Conservation (phyloP, 805 yeast species). For the Cyberlindnera suaveolens region DNA sequence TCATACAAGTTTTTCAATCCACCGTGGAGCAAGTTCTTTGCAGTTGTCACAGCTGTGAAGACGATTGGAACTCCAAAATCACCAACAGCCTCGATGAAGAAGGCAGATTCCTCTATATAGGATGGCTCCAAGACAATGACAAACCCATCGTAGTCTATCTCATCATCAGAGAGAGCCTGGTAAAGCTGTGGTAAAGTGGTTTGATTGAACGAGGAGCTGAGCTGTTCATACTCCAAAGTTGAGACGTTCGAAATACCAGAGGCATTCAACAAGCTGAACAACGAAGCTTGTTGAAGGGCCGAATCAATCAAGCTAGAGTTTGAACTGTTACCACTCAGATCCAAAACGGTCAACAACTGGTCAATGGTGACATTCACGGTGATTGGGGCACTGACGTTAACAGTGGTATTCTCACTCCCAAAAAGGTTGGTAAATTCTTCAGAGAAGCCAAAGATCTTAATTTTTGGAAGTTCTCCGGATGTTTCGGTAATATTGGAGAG, state of each 20-base stretch:
- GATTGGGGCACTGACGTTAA: neutral
- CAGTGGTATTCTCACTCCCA: constrained; percentile 1
- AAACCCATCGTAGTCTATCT: constrained; percentile 33
- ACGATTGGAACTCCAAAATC: constrained; percentile 36
- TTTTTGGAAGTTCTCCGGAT: neutral
- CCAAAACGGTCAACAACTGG: neutral
- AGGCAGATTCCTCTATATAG: constrained; percentile 45
- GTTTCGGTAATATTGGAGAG: neutral
- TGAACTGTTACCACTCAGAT: neutral
- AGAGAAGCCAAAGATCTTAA: constrained; percentile 12
- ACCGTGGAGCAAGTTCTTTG: constrained; percentile 44
- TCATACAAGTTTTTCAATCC: constrained; percentile 48
- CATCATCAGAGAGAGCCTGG: constrained; percentile 29
- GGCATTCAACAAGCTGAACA: constrained; percentile 3
- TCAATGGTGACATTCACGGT: neutral
- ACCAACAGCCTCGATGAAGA: constrained; percentile 38
- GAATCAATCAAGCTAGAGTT: neutral
- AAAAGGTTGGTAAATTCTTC: constrained; percentile 11
- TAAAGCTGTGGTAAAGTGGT: constrained; percentile 26
- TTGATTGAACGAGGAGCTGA: constrained; percentile 21
- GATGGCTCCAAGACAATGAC: constrained; percentile 47
- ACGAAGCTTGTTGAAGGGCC: constrained; percentile 1
- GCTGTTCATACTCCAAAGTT: constrained; percentile 35
- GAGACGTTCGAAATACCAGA: constrained; percentile 2
- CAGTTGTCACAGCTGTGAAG: constrained; percentile 46